These are phyloP conservation scores for Anthostomella pinea DNA, from an alignment of 2,329 filamentous ascomycete species.

Conservation along the genomic window DNA sequence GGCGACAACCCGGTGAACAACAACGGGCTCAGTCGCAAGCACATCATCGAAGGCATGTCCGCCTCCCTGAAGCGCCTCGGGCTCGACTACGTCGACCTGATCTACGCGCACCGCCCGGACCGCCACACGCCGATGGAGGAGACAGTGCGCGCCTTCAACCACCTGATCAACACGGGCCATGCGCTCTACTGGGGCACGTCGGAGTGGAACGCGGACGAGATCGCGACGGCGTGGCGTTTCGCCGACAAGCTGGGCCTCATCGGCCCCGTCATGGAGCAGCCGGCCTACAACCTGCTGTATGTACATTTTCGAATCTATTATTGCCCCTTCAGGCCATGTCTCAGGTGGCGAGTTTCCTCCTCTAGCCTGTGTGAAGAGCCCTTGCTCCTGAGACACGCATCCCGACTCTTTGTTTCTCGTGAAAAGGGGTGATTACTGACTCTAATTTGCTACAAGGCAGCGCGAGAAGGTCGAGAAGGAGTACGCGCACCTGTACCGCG, in stretches of 20 bases:
- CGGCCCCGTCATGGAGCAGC: conserved; percentile 65
- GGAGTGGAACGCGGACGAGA: conserved; percentile 65
- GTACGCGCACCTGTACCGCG: conserved; percentile 57
- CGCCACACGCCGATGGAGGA: conserved; percentile 68
- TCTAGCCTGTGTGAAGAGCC: no score
- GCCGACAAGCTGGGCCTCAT: conserved; percentile 60
- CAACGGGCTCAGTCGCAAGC: conserved; percentile 64
- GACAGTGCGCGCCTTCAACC: conserved; percentile 67
- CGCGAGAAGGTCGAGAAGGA: conserved; percentile 63
- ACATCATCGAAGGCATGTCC: conserved; percentile 65
- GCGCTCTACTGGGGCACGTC: conserved; percentile 71
- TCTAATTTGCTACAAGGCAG: no score
- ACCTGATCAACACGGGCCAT: conserved; percentile 65
- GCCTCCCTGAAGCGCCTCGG: conserved; percentile 55
- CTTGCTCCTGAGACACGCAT: no score
- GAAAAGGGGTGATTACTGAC: no score
- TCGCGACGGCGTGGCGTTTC: conserved; percentile 59
- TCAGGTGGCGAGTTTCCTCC: no score
- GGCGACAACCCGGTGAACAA: conserved; percentile 65
- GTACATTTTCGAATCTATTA: no score
- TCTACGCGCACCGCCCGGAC: conserved; percentile 69
- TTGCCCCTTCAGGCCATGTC: no score
- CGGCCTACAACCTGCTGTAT: conserved; percentile 64
- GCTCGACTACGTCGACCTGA: conserved; percentile 62
- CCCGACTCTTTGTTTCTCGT: no score